A percentile compares a stretch with the other conserved stretches of the same genome.
phyloP scores from a whole-genome alignment of 164 flowering plant genomes.

The Aristolochia fimbriata region DNA sequence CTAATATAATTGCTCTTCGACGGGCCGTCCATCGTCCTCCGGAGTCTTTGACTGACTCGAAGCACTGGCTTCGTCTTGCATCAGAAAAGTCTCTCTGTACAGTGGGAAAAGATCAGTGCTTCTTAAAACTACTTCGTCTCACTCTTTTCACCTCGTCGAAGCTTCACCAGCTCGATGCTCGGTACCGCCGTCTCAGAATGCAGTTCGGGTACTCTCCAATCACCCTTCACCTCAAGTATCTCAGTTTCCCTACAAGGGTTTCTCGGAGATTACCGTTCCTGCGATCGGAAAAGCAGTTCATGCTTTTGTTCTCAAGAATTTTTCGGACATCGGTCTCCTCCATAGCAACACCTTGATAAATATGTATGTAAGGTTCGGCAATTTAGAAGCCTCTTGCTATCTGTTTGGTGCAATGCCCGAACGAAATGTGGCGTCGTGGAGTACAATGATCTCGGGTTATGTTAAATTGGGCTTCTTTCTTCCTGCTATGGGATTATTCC shows the following conservation, averaged over 20 bases:
- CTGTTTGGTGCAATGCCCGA: conserved; percentile 54
- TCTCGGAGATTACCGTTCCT: conserved; percentile 40
- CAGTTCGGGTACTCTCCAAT: conserved; percentile 13
- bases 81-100: too few relatives aligned
- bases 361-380: conserved; percentile 51
- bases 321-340: conserved; percentile 23
- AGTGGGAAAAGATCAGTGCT: too few relatives aligned
- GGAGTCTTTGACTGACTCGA: too few relatives aligned
- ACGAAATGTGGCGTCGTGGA: conserved; percentile 70
- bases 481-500: conserved; percentile 37
- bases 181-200: conserved; percentile 4
- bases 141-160: too few relatives aligned
- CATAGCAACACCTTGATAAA: conserved; percentile 52
- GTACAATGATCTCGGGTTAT: conserved; percentile 57
- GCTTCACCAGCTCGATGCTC: too few relatives aligned
- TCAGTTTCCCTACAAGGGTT: conserved; percentile 52
- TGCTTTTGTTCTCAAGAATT: conserved; percentile 36
- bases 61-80: too few relatives aligned
- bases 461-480: conserved; percentile 34
- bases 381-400: conserved; percentile 24
- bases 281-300: conserved; percentile 51
- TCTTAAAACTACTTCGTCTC: too few relatives aligned
- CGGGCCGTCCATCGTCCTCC: too few relatives aligned
- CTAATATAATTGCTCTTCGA: too few relatives aligned
- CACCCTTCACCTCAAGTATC: conserved; percentile 46